Evolutionary conservation across 1,284 basidiomycete species (phyloP), one percentile per base, ranked within the genome.

Genomic region (Rhodotorula sp.): DNA sequence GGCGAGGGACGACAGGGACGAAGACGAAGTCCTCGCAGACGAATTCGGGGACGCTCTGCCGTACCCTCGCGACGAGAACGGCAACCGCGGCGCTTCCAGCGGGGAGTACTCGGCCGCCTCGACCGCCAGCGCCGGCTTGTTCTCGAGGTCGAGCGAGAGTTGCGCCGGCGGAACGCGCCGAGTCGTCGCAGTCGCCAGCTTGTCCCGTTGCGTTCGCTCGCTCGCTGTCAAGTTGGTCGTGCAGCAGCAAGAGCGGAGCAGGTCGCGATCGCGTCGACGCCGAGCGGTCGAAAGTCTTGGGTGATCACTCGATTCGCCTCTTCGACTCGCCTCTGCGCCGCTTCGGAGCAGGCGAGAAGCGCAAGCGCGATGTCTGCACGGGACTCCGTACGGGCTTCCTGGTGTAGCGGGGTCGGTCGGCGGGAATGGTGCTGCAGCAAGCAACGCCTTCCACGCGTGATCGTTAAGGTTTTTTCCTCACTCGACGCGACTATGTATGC

Each of bases 51-150:
- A 58, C 20, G 29, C 23, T 5, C 23, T 39, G 20, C 34, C 23
- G 34, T 43, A 43, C 39, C 31, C 20, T 39, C 58, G 58, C 15
- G 34, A 39, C n/a, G 68, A 69, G 58, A 69, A 69, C 20, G 68
- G 68, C 15, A 65, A 57, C 12, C 39, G 39, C 5, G 68, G 68
- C 26, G 68, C 68, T 57, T 69, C 63, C n/a, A 69, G 34, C 3
- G 68, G 68, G 4, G 68, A 69, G 54, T 65, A 65, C 51, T 60
- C 58, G 29, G 58, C 47, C 3, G 54, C 61, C 31, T 68, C 62
- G 39, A 34, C 56, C 18, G 29, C 5, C 29, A 1, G 18, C 26
- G 56, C 18, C 59, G 59, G 23, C 21, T 26, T 16, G 34, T 7
- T 12, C 6, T 23, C 46, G n/a, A 16, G 43, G 46, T 48, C 59